Evolutionary conservation across 768 basidiomycete species (phyloP).

Genomic region (Lyophyllum semitale): DNA sequence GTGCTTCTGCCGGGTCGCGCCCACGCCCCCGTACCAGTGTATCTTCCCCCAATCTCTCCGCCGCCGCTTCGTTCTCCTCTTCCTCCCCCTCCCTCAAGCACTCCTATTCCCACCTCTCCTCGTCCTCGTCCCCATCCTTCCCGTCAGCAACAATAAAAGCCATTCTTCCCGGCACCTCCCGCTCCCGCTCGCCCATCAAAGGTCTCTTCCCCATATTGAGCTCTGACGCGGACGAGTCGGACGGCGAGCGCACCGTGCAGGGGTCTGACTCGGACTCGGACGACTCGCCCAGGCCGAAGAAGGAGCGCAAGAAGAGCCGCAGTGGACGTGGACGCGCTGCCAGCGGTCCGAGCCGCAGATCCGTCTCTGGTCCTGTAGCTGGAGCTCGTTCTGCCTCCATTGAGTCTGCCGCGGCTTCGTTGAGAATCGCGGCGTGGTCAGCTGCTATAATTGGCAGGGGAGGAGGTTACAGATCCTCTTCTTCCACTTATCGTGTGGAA

Average conservation of each 20-base stretch:
- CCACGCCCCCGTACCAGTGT: constrained; percentile 13
- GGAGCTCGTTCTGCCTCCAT: neutral
- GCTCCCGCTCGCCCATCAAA: constrained; percentile 31
- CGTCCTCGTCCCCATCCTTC: neutral
- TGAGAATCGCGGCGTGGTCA: neutral
- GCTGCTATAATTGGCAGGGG: too few relatives aligned
- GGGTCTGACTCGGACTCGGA: constrained; percentile 10
- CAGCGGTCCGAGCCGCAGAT: neutral
- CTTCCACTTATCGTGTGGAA: neutral
- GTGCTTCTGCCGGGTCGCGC: constrained; percentile 27
- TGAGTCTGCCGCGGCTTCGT: neutral
- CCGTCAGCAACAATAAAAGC: constrained; percentile 10
- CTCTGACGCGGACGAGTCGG: constrained; percentile 10
- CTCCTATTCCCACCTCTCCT: constrained; percentile 1
- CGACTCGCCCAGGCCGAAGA: neutral
- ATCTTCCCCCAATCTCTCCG: constrained; percentile 24
- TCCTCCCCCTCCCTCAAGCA: constrained; percentile 2
- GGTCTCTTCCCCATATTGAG: constrained; percentile 22
- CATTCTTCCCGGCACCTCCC: constrained; percentile 19
- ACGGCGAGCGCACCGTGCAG: constrained; percentile 11
- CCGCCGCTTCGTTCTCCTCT: constrained; percentile 11
- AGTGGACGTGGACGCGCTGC: neutral
- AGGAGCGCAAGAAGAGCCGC: constrained; percentile 7
- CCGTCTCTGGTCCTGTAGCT: neutral
- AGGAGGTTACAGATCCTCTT: too few relatives aligned